A percentile compares a stretch with the other conserved stretches of the same genome.
phyloP scores from a whole-genome alignment of 2,329 filamentous ascomycete species.

The Penicillium italicum region DNA sequence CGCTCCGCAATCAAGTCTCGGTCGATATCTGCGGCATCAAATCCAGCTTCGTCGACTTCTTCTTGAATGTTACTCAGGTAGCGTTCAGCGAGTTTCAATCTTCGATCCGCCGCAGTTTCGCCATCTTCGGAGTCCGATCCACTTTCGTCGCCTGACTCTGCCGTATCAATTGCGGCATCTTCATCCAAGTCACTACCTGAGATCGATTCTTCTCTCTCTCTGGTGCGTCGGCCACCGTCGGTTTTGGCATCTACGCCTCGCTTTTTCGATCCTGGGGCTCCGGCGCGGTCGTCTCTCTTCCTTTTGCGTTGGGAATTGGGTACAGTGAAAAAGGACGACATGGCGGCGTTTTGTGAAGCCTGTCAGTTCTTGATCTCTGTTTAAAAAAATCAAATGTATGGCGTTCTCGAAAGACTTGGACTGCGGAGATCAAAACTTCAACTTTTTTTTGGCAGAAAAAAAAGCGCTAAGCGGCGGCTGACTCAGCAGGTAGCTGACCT shows the following conservation, averaged over 20 bases:
- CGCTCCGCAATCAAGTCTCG: constrained; percentile 86
- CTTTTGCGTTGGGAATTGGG: constrained; percentile 86
- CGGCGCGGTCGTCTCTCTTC: constrained; percentile 61
- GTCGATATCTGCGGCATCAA: constrained; percentile 92
- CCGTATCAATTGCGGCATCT: constrained; percentile 47
- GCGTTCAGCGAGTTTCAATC: constrained; percentile 81
- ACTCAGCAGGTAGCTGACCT: constrained; percentile 35
- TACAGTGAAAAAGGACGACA: constrained; percentile 95
- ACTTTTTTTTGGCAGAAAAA: constrained; percentile 40
- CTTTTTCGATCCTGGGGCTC: constrained; percentile 46
- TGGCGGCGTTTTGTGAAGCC: constrained; percentile 35
- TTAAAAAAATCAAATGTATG: constrained; percentile 9
- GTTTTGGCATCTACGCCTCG: constrained; percentile 40
- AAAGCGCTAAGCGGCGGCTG: constrained; percentile 32
- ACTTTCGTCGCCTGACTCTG: constrained; percentile 48
- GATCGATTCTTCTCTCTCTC: constrained; percentile 70
- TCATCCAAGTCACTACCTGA: constrained; percentile 75
- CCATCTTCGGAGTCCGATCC: constrained; percentile 67
- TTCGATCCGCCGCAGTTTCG: constrained; percentile 85
- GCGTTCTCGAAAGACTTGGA: constrained; percentile 11
- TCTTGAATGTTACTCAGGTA: constrained; percentile 87
- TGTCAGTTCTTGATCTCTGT: constrained; percentile 7
- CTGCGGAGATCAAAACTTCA: constrained; percentile 21
- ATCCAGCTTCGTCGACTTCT: constrained; percentile 78
- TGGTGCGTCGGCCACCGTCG: constrained; percentile 43